Base-by-base conservation (phyloP, 441 rosid genomes). In the Dalechampia spathulata region DNA sequence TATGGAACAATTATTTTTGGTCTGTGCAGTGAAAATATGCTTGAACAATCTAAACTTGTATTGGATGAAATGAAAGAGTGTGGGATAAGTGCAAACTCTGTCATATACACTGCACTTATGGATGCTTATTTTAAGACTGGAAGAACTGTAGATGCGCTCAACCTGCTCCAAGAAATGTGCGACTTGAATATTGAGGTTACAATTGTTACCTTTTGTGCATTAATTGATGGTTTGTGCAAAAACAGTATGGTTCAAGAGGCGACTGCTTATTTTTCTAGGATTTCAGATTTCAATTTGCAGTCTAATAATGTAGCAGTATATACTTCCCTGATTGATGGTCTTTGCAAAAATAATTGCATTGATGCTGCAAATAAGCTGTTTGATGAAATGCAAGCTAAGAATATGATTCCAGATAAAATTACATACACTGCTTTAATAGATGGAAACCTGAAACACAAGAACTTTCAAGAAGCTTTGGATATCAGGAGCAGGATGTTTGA, bases 171-270 rank as follows among this genome's bases (percentile, higher is more conserved):
- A 52, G 78, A 79, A 53, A 79, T 79, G 88, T 20, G 42, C 62
- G 67, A 74, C 55, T 64, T 61, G 59, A 73, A 72, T 58, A 54
- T 75, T 22, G 75, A 79, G 63, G 72, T 78, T 57, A 86, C 90
- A 14, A 68, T 60, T 65, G 83, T 83, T 50, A 86, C 95, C 7
- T 81, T 74, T 40, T 86, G 95, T 39, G 85, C 70, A 51, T 68
- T 83, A 61, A 21, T 86, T 65, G 90, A 86, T 73, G 95, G 95
- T 47, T 68, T 83, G 71, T 83, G 90, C 72, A 86, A 86, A 70
- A 71, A 49, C 49, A 78, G 80, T 67, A 65, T 76, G 58, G 66
- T 86, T 43, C 75, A 74, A 48, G 83, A 73, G 59, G 95, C 90
- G 8, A 30, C 63, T 67, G 69, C 67, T 65, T 78, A 78, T 61